Conservation (phyloP, 2,329 filamentous ascomycete genomes). For the Venturia asperata region DNA sequence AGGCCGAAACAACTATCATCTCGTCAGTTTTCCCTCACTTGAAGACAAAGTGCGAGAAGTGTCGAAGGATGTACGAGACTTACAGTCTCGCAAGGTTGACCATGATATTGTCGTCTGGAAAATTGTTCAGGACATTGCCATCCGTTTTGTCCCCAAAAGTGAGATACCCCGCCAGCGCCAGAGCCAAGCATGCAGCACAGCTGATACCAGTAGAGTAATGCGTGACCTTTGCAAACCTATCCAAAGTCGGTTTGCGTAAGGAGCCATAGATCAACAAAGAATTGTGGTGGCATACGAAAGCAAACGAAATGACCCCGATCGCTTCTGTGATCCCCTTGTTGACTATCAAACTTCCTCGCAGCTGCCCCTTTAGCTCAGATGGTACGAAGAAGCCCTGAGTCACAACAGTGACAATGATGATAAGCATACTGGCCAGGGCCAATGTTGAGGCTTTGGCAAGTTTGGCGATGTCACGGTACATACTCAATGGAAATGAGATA, state of each 20-base stretch:
- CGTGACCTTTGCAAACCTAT: slow-evolving; percentile 87
- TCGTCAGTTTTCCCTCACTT: slow-evolving; percentile 7
- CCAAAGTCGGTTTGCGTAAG: slow-evolving; percentile 84
- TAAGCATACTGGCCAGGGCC: slow-evolving; percentile 82
- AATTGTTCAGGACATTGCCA: slow-evolving; percentile 98
- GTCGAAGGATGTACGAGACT: slow-evolving; percentile 22
- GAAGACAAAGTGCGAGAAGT: slow-evolving; percentile 9
- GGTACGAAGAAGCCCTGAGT: slow-evolving; percentile 75
- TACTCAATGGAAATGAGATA: slow-evolving; percentile 80
- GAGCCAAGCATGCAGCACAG: slow-evolving; percentile 80
- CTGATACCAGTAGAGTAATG: slow-evolving; percentile 89
- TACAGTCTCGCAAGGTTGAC: slow-evolving; percentile 86
- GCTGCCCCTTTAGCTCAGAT: slow-evolving; percentile 60
- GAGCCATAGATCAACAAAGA: slow-evolving; percentile 96
- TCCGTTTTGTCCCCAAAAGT: slow-evolving; percentile 87
- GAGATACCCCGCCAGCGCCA: slow-evolving; percentile 85
- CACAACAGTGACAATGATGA: slow-evolving; percentile 83
- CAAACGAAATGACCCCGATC: slow-evolving; percentile 96
- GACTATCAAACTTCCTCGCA: slow-evolving; percentile 65
- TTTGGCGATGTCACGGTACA: slow-evolving; percentile 98
- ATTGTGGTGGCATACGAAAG: slow-evolving; percentile 81
- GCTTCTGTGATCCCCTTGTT: slow-evolving; percentile 89
- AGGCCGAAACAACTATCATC: slow-evolving; percentile 72
- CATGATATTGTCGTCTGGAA: slow-evolving; percentile 81
- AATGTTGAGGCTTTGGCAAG: slow-evolving; percentile 92